Base-by-base conservation (phyloP, 73 alveolate species). In the Uronychia setigera region DNA sequence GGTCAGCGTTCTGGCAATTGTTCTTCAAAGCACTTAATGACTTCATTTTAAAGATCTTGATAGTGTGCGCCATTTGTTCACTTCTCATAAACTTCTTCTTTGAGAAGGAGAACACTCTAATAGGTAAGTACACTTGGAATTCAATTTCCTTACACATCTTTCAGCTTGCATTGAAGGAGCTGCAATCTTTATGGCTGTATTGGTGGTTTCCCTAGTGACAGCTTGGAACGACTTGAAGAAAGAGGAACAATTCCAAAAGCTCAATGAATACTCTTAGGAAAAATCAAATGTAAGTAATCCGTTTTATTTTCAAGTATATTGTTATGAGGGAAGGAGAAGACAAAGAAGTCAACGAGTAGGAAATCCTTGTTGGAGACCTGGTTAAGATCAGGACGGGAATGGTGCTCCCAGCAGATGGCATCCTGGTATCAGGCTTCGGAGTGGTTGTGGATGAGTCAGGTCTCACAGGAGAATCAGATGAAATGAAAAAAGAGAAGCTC, bases 341-440 rank as follows among this genome's bases (percentile, higher is more conserved):
- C 32, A 57, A 13, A 33, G 90, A 80, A 58, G 58, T 95, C 30
- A 88, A 88, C 80, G 57, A 81, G 46, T 82, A 83, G 30, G 96
- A 93, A 32, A 87, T 95, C 32, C 35, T 93, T 76, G 98, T 95
- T 26, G 98, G 98, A 28, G 98, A 95, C 74, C 60, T 95, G 0
- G 88, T 95, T 1, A 76, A 87, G 67, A 78, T 95, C 35, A 83
- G 46, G n/a, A 82, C 88, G 80, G 98, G 98, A 32, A 92, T 89
- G 94, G 92, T 86, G 33, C 78, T 95, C 33, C 98, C 98, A 1
- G 96, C 97, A 0, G 99, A 98, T 88, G 95, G 92, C 0, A 57
- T 89, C 26, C 78, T 89, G 46, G 83, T 89, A 19, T 5, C 58
- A 11, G 83, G 90, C 46, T 35, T 83, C 58, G 95, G 95, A 34